Conservation (phyloP, 495 filamentous ascomycete species). For the Aspergillus biplanus region DNA sequence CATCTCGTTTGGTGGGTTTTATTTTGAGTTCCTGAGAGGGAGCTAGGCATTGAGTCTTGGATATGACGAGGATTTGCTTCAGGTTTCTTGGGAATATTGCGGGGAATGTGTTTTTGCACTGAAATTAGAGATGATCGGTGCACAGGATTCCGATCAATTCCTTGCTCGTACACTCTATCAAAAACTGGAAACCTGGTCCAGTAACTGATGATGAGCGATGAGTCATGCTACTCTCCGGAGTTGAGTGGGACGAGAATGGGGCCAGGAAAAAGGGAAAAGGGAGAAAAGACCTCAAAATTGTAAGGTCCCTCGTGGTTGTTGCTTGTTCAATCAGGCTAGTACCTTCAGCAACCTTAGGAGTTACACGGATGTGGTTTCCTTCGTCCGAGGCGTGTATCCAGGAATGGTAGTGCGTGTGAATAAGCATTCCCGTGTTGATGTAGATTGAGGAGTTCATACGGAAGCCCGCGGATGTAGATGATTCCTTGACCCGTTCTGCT, state of each 20-base stretch:
- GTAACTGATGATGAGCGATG: background rate
- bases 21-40: too few species aligned
- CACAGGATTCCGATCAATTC: background rate
- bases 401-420: background rate
- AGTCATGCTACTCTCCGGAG: background rate
- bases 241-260: background rate
- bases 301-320: background rate
- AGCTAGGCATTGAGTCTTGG: too few species aligned
- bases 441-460: conserved; percentile 23
- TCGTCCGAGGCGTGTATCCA: background rate
- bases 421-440: background rate
- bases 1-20: too few species aligned
- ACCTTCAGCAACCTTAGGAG: background rate
- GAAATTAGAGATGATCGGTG: too few species aligned
- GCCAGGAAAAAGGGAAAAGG: background rate
- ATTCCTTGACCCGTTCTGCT: conserved; percentile 16
- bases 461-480: conserved; percentile 38
- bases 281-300: background rate
- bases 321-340: background rate
- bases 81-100: too few species aligned
- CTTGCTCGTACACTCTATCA: background rate
- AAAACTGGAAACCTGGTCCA: background rate
- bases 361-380: background rate
- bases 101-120: too few species aligned
- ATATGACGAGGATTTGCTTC: too few species aligned